phyloP scores from a whole-genome alignment of 2,329 filamentous ascomycete genomes.

The Cucurbitaria berberidis region DNA sequence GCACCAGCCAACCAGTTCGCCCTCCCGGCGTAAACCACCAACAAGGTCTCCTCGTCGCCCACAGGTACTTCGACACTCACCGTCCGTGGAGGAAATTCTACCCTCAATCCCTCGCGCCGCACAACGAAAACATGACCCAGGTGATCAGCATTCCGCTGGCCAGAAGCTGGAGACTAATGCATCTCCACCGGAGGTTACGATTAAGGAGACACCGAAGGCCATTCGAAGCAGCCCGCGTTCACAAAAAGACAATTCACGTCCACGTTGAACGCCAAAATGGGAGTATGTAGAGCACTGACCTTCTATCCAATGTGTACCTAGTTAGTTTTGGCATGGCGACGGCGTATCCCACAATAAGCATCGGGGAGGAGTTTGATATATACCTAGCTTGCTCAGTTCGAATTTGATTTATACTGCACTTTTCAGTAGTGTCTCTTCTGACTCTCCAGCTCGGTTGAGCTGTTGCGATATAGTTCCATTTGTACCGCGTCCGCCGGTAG shows the following conservation, averaged over 20 bases:
- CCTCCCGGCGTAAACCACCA: background rate
- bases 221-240: constrained; percentile 36
- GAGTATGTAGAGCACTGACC: background rate
- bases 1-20: background rate
- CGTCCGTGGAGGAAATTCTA: constrained; percentile 11
- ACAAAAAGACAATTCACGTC: constrained; percentile 54
- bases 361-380: background rate
- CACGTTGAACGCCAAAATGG: background rate
- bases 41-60: background rate
- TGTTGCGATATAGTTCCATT: constrained; percentile 51
- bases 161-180: constrained; percentile 6
- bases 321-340: constrained; percentile 1
- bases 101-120: background rate
- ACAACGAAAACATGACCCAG: background rate
- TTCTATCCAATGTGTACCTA: background rate
- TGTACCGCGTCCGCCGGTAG: constrained; percentile 53
- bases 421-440: constrained; percentile 28
- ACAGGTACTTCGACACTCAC: background rate
- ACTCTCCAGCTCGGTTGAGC: constrained; percentile 31
- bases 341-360: background rate
- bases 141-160: background rate
- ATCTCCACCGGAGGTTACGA: background rate
- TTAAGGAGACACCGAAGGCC: constrained; percentile 15
- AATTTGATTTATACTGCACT: constrained; percentile 39
- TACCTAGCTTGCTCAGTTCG: background rate